phyloP scores from a whole-genome alignment of 1,284 basidiomycete genomes.

The Inonotus hispidus region DNA sequence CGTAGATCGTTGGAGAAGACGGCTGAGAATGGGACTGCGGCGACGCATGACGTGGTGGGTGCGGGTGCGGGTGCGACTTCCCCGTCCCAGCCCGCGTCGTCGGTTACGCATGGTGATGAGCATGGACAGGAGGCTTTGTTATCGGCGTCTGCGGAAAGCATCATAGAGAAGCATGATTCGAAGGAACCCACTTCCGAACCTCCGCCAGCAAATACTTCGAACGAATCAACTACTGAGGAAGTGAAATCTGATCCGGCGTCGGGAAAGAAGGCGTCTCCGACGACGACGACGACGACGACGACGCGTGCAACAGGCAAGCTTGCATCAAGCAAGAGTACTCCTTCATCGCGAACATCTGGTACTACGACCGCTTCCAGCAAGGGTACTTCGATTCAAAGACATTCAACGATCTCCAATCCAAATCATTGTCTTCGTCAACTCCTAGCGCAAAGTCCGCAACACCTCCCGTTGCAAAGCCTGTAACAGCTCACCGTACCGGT shows the following conservation, averaged over 20 bases:
- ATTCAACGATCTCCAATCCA: slow-evolving; percentile 22
- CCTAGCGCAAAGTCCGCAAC: slow-evolving; percentile 21
- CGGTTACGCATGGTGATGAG: not conserved
- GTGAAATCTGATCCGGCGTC: not conserved
- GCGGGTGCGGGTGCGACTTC: too few species aligned
- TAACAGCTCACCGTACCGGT: slow-evolving; percentile 51
- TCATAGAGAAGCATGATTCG: not conserved
- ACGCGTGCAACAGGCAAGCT: slow-evolving; percentile 9
- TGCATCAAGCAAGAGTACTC: slow-evolving; percentile 8
- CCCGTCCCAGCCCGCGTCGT: not conserved
- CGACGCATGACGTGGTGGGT: too few species aligned
- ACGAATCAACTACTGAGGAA: not conserved
- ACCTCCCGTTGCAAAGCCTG: slow-evolving; percentile 32
- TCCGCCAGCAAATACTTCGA: not conserved
- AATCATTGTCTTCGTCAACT: not conserved
- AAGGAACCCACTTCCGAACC: not conserved
- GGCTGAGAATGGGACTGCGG: too few species aligned
- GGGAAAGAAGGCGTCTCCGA: not conserved
- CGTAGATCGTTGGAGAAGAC: slow-evolving; percentile 5
- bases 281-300: slow-evolving; percentile 1
- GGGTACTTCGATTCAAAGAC: slow-evolving; percentile 13
- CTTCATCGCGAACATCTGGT: not conserved
- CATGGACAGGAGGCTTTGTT: not conserved
- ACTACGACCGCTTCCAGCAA: slow-evolving; percentile 13
- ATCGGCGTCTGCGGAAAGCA: slow-evolving; percentile 15